Conservation (phyloP, 768 basidiomycete genomes). For the Tylopilus balloui region DNA sequence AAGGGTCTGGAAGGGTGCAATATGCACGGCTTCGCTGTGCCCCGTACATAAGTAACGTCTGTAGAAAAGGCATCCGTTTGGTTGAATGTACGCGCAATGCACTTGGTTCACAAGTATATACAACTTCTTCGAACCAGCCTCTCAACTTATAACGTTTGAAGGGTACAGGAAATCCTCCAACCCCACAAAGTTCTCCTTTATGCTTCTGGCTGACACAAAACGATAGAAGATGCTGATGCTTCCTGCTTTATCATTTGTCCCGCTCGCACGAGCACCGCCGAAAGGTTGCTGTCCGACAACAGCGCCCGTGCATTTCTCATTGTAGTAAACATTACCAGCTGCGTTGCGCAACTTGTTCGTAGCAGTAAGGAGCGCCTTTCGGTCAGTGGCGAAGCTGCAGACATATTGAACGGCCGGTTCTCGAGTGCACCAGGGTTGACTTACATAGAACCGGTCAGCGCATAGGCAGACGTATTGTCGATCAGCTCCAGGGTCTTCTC, state of each 20-base stretch:
- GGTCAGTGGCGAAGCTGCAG: conserved; percentile 75
- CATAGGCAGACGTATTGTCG: conserved; percentile 83
- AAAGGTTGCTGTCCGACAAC: conserved; percentile 98
- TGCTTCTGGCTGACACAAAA: conserved; percentile 83
- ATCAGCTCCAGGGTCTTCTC: conserved; percentile 85
- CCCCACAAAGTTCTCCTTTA: conserved; percentile 95
- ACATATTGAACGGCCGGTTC: conserved; percentile 6
- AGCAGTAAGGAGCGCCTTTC: conserved; percentile 73
- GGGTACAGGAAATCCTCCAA: conserved; percentile 81
- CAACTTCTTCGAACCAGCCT: neutral
- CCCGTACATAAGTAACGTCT: too few species aligned
- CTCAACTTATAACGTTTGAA: conserved; percentile 57
- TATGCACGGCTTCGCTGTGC: too few species aligned
- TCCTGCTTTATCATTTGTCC: conserved; percentile 98
- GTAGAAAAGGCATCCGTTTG: neutral
- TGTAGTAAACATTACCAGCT: conserved; percentile 96
- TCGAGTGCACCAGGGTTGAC: conserved; percentile 27
- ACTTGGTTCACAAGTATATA: neutral
- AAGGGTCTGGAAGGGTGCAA: too few species aligned
- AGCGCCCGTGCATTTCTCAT: conserved; percentile 98
- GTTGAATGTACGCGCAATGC: too few species aligned
- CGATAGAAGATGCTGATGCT: conserved; percentile 74
- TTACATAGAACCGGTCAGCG: conserved; percentile 90
- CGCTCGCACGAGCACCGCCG: conserved; percentile 87
- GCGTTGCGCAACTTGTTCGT: conserved; percentile 83